Evolutionary conservation across 2,329 filamentous ascomycete genomes (phyloP), one percentile per base, ranked within the genome.

Genomic region (Xylariaceae sp.): DNA sequence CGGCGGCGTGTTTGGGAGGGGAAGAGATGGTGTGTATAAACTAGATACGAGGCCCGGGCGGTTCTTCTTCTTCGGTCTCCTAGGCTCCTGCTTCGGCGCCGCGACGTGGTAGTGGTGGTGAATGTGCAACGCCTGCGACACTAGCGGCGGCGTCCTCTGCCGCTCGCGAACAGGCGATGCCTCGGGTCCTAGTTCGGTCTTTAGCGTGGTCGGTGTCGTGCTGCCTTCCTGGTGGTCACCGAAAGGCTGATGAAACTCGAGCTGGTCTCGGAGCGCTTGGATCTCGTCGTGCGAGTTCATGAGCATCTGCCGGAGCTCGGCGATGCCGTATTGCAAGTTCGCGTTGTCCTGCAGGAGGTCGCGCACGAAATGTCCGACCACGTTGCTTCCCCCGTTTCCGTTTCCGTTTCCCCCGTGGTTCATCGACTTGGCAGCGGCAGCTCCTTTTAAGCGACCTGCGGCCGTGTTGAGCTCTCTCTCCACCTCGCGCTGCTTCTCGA

Each of bases 291-390:
- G 94, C 3, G 90, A 95, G 58, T 78, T 88, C 54, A 88, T 76
- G 15, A 98, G 72, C 79, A 98, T 82, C 59, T 95, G 89, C 13
- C 89, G 76, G 33, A 98, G 67, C 65, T 98, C 92, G 36, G 89
- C 78, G 43, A 97, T 94, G 12, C 88, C 88, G 47, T 92, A 74
- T 60, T 98, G 92, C 31, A 98, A 68, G 52, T 88, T 95, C 8
- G 89, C 88, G 57, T 98, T 98, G 61, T 98, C 92, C 55, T 94
- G 83, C 13, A 98, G 70, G 40, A 98, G 85, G 59, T 97, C 92
- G 51, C 89, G 88, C 40, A 98, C 92, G 53, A 98, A 97, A 57
- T 94, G 87, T 14, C 87, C 89, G n/a, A 97, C 87, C 26, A 94
- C 87, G 41, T 71, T 81, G 45, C 71, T 78, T 8, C 76, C 73